Conservation (phyloP, 192 early-diverging fungal genomes). For the Podila epigama region DNA sequence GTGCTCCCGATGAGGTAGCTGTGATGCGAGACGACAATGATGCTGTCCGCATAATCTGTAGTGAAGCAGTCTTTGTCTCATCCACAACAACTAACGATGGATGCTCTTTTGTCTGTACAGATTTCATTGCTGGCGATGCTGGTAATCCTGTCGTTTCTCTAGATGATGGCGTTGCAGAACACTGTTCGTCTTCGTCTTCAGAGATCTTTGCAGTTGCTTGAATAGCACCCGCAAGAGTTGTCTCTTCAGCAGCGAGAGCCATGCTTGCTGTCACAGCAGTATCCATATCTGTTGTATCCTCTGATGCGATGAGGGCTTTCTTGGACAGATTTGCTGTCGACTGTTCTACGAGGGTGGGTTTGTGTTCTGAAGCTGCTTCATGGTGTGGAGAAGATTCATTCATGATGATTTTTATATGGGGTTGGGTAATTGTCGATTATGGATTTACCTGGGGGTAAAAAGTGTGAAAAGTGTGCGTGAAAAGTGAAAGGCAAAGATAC, state of each 20-base stretch:
- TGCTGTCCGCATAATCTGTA: not conserved
- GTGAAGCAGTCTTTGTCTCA: not conserved
- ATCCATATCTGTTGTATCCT: not conserved
- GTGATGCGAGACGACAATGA: not conserved
- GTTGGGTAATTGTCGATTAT: too few species aligned
- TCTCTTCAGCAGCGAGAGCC: not conserved
- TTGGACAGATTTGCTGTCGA: not conserved
- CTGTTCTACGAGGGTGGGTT: not conserved
- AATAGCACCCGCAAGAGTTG: not conserved
- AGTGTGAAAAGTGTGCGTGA: not conserved
- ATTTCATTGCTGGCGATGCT: not conserved
- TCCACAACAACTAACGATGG: not conserved
- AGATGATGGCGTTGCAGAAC: not conserved
- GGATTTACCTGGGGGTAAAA: too few species aligned
- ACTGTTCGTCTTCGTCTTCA: not conserved
- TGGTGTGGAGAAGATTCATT: not conserved
- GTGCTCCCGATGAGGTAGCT: not conserved
- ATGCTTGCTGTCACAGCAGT: not conserved
- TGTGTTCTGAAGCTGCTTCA: not conserved
- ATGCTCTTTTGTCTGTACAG: not conserved
- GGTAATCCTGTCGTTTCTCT: not conserved
- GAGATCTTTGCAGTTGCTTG: not conserved
- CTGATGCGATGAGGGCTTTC: not conserved
- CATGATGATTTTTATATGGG: too few species aligned
- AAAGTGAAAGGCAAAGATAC: not conserved